phyloP scores from a whole-genome alignment of 306 rosid genomes.

The Prunus fruticosa region DNA sequence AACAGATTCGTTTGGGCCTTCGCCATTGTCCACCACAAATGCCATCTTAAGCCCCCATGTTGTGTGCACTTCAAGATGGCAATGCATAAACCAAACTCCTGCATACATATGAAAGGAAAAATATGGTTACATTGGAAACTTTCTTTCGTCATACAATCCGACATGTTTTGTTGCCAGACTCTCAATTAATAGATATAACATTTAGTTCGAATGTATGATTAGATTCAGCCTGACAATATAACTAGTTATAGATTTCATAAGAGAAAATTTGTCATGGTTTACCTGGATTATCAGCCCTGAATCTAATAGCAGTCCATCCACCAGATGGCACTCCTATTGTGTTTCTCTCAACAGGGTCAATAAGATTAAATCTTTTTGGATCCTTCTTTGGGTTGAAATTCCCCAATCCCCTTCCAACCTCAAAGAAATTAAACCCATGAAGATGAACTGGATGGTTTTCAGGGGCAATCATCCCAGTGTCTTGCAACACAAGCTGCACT shows the following conservation, averaged over 20 bases:
- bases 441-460: conserved; percentile 90
- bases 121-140: not conserved
- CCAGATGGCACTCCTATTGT: conserved; percentile 76
- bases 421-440: conserved; percentile 85
- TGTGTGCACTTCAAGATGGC: conserved; percentile 83
- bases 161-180: not conserved
- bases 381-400: conserved; percentile 64
- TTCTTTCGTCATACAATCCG: no score
- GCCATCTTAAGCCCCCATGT: conserved; percentile 93
- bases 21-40: conserved; percentile 78
- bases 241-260: no score
- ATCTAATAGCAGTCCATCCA: conserved; percentile 83
- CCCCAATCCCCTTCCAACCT: conserved; percentile 66
- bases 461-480: conserved; percentile 72
- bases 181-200: not conserved
- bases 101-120: not conserved
- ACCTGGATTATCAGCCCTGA: conserved; percentile 93
- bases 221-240: no score
- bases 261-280: not conserved
- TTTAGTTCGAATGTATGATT: no score
- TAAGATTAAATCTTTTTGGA: conserved; percentile 57
- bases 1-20: conserved; percentile 66
- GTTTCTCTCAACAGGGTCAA: conserved; percentile 86
- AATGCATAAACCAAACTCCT: conserved; percentile 92
- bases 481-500: conserved; percentile 75